Evolutionary conservation across 192 early-diverging fungal genomes (phyloP), one percentile per base, ranked within the genome.

Genomic region (Coemansia aciculifera): DNA sequence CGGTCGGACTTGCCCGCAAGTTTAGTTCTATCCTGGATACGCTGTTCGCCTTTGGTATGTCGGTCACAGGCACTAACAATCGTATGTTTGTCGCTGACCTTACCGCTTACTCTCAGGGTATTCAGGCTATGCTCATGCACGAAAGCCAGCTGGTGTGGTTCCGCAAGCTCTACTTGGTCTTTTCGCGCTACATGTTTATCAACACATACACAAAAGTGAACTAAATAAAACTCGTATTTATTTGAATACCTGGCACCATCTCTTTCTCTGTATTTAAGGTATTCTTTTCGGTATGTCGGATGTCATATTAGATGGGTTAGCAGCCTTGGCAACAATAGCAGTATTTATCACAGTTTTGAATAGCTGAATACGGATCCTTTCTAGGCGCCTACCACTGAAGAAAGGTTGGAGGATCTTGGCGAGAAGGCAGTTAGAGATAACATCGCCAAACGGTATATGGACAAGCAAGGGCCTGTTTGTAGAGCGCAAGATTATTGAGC

Each of bases 381-480:
- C 86, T 99, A 97, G 98, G 95, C 97, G 5, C 98, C 98, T 6
- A 94, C 89, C 5, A 98, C 98, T 4, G 90, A 95, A 67, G 95
- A 98, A 78, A 96, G 98, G 81, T 81, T 99, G 62, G 98, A 99
- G 75, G 98, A 99, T 75, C 71, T 98, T 60, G 97, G 98, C 36
- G 96, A 96, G 59, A 98, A 97, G 84, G 94, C 97, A 0, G 98
- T 98, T 65, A 69, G 92, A 11, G 98, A 99, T 49, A 99, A 98
- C 66, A 70, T 94, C 19, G 97, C 96, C 29, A 95, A 93, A 66
- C 93, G 90, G 77, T 98, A 99, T 74, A 95, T 99, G 93, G 96
- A 99, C 27, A 85, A 76, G 97, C 56, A 99, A 98, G 86, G 95
- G 97, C 1, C 72, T 99, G 84, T 93, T 91, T 85, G 91, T 97